A percentile compares a stretch with the other conserved stretches of the same genome.
Conservation (phyloP, 2,329 filamentous ascomycete genomes). For the Xylariaceae sp. region DNA sequence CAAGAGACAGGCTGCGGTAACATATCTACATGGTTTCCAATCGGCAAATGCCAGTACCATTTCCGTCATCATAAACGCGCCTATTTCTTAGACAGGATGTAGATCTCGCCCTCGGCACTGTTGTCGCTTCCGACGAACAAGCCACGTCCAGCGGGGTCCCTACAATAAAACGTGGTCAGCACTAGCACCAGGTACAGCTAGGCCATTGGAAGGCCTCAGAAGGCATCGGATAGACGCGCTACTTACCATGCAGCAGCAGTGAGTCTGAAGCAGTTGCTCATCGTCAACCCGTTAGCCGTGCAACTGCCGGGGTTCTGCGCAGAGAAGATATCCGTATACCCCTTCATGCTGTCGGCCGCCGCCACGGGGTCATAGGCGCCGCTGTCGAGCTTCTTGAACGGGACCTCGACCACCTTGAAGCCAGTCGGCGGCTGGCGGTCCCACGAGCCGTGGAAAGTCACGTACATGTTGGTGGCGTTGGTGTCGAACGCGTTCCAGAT, state of each 20-base stretch:
- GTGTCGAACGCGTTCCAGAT: constrained; percentile 57
- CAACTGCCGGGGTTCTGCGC: constrained; percentile 28
- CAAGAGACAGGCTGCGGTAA: no score
- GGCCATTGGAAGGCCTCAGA: no score
- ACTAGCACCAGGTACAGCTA: background rate
- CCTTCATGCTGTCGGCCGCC: constrained; percentile 21
- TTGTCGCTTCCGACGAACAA: constrained; percentile 34
- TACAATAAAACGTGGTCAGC: constrained; percentile 2
- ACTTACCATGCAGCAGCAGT: constrained; percentile 27
- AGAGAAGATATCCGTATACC: constrained; percentile 30
- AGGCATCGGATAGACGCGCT: background rate
- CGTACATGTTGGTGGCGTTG: constrained; percentile 46
- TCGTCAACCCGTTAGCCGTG: constrained; percentile 30
- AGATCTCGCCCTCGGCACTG: constrained; percentile 30
- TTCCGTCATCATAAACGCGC: background rate
- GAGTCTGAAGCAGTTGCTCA: constrained; percentile 32
- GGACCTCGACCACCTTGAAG: constrained; percentile 34
- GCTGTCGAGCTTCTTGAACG: constrained; percentile 23
- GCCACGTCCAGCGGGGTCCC: constrained; percentile 30
- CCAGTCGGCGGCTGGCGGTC: constrained; percentile 32
- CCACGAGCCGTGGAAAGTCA: constrained; percentile 61
- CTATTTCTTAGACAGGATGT: constrained; percentile 21
- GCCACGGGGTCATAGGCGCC: constrained; percentile 29
- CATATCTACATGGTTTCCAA: no score
- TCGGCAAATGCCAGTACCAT: background rate